Conservation (phyloP, 371 early-diverging fungal species). For the Lichtheimia ramosa region DNA sequence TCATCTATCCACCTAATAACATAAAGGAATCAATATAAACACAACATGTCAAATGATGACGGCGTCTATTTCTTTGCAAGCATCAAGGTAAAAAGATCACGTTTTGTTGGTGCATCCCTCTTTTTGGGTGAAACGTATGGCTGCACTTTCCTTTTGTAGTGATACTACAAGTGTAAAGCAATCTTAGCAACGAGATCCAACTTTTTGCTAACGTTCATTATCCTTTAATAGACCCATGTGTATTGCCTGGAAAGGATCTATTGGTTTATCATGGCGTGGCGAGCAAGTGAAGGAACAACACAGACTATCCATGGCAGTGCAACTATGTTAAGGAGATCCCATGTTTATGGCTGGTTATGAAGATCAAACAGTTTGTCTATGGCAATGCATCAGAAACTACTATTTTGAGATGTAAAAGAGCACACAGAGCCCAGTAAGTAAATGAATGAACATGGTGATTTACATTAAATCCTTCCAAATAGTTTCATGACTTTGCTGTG, state of each 20-base stretch:
- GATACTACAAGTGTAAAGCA: slow-evolving; percentile 27
- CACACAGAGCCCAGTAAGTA: slow-evolving; percentile 42
- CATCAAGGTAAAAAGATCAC: slow-evolving; percentile 9
- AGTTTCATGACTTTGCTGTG: slow-evolving; percentile 31
- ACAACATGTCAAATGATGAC: too few species aligned
- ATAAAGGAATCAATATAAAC: too few species aligned
- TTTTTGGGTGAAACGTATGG: slow-evolving; percentile 6
- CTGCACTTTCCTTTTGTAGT: slow-evolving; percentile 30
- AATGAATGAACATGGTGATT: background rate
- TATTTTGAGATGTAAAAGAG: slow-evolving; percentile 28
- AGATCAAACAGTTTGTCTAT: slow-evolving; percentile 36
- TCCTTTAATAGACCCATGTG: slow-evolving; percentile 36
- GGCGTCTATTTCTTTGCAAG: slow-evolving; percentile 30
- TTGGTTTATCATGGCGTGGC: slow-evolving; percentile 21
- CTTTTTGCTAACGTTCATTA: background rate
- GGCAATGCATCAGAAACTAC: slow-evolving; percentile 28
- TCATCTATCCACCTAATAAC: too few species aligned
- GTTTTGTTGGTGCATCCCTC: too few species aligned
- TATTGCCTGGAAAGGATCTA: slow-evolving; percentile 32
- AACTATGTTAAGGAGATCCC: slow-evolving; percentile 18
- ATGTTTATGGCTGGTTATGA: slow-evolving; percentile 44
- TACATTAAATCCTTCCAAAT: background rate
- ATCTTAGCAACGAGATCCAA: background rate
- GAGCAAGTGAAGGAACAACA: slow-evolving; percentile 14
- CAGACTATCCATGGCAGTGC: slow-evolving; percentile 47